A percentile compares a stretch with the other conserved stretches of the same genome.
Conservation (phyloP, 108 stramenopile genomes). For the Discostella pseudostelligera region DNA sequence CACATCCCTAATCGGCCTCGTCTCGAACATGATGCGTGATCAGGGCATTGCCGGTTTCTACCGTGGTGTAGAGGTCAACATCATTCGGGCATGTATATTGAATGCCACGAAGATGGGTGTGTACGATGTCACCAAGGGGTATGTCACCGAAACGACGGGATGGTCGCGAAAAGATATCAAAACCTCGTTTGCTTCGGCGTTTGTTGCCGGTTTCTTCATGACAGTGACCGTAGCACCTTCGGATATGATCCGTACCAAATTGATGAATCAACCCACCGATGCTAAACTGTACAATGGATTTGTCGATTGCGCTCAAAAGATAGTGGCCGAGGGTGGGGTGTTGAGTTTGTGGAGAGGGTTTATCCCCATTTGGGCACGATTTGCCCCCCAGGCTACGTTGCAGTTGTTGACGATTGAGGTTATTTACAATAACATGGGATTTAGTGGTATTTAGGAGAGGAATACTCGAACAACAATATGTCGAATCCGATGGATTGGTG, state of each 20-base stretch:
- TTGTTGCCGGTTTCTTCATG: slow-evolving; percentile 91
- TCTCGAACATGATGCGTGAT: slow-evolving; percentile 66
- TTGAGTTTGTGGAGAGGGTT: slow-evolving; percentile 82
- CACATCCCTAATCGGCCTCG: slow-evolving; percentile 53
- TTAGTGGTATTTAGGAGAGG: slow-evolving; percentile 74
- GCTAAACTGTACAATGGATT: slow-evolving; percentile 80
- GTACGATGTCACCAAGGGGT: slow-evolving; percentile 88
- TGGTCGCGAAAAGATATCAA: slow-evolving; percentile 76
- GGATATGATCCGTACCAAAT: slow-evolving; percentile 64
- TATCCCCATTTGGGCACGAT: slow-evolving; percentile 87
- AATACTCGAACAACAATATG: too few species aligned
- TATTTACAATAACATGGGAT: slow-evolving; percentile 67
- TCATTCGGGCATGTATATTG: slow-evolving; percentile 84
- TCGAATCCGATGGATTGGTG: too few species aligned
- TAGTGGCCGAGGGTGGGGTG: slow-evolving; percentile 67
- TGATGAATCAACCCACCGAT: slow-evolving; percentile 90
- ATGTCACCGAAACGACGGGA: slow-evolving; percentile 64
- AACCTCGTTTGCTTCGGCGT: slow-evolving; percentile 65
- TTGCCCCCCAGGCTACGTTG: slow-evolving; percentile 86
- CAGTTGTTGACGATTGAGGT: slow-evolving; percentile 88
- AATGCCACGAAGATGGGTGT: slow-evolving; percentile 95
- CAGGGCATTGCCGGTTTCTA: slow-evolving; percentile 93
- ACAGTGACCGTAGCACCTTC: slow-evolving; percentile 81
- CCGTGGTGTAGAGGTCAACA: slow-evolving; percentile 86
- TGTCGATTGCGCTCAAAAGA: slow-evolving; percentile 76